Conservation (phyloP, 192 early-diverging fungal species). For the Podila clonocystis region DNA sequence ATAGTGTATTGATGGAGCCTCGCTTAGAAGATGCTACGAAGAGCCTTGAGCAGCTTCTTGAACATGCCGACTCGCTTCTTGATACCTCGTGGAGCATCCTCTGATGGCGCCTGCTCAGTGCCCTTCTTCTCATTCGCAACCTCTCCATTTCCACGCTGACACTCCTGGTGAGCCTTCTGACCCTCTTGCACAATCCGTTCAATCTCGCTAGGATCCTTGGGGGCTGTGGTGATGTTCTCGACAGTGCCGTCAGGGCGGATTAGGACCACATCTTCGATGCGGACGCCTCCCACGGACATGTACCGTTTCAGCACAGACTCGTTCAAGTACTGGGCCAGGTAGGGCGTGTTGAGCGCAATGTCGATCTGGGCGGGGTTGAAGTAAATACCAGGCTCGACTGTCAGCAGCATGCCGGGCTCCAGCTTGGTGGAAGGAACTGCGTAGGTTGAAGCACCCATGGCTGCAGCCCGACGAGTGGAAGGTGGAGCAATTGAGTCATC, state of each 20-base stretch:
- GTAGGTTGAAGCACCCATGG: conserved; percentile 62
- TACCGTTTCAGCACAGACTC: conserved; percentile 72
- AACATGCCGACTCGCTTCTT: conserved; percentile 47
- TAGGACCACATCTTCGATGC: conserved; percentile 92
- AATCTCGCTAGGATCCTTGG: conserved; percentile 79
- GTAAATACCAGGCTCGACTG: conserved; percentile 95
- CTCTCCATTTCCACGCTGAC: conserved; percentile 1
- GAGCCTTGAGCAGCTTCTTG: conserved; percentile 35
- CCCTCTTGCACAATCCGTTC: conserved; percentile 58
- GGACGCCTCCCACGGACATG: conserved; percentile 88
- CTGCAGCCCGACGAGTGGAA: conserved; percentile 65
- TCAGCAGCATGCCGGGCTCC: conserved; percentile 85
- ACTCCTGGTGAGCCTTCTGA: conserved; percentile 7
- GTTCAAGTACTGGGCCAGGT: conserved; percentile 70
- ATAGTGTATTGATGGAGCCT: too few species aligned
- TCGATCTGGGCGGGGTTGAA: conserved; percentile 87
- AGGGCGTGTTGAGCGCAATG: conserved; percentile 65
- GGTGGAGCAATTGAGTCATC: conserved; percentile 8
- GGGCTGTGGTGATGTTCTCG: conserved; percentile 86
- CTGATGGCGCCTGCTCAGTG: background rate
- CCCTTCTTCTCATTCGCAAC: conserved; percentile 1
- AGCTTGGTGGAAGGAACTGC: conserved; percentile 62
- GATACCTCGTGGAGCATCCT: background rate
- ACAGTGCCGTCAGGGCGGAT: conserved; percentile 75
- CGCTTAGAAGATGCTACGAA: conserved; percentile 28